Percentiles rank a stretch among this genome's conserved stretches.
Evolutionary conservation across 2,329 filamentous ascomycete genomes (phyloP).

Genomic region (Penicillium janthinellum): DNA sequence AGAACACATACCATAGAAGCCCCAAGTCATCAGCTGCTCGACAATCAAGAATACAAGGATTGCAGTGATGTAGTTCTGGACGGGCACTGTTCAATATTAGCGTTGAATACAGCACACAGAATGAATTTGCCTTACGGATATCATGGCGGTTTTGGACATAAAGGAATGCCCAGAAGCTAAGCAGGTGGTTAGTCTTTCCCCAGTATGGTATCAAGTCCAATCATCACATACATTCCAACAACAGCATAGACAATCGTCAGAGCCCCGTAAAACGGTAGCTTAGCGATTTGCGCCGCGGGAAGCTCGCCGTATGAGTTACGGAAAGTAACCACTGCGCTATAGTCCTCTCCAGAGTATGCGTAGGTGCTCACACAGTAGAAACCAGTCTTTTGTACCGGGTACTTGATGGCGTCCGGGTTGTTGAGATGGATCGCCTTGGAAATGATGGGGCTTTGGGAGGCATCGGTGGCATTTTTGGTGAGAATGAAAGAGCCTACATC

Average conservation of each 20-base stretch:
- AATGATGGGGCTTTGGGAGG: slow-evolving; percentile 71
- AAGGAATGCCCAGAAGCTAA: slow-evolving; percentile 85
- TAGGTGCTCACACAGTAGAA: slow-evolving; percentile 93
- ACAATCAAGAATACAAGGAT: slow-evolving; percentile 92
- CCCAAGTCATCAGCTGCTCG: slow-evolving; percentile 98
- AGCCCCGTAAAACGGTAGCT: slow-evolving; percentile 94
- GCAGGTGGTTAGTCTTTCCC: slow-evolving; percentile 22
- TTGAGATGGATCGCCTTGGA: slow-evolving; percentile 83
- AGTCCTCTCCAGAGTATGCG: slow-evolving; percentile 67
- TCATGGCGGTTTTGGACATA: slow-evolving; percentile 94
- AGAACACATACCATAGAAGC: slow-evolving; percentile 73
- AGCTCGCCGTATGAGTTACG: slow-evolving; percentile 96
- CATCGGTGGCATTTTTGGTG: slow-evolving; percentile 70
- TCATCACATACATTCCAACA: slow-evolving; percentile 63
- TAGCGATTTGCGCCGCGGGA: slow-evolving; percentile 91
- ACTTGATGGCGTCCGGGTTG: slow-evolving; percentile 70
- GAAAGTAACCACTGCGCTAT: slow-evolving; percentile 83
- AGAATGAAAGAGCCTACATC: slow-evolving; percentile 84
- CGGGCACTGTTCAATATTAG: slow-evolving; percentile 66
- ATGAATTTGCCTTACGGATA: slow-evolving; percentile 62
- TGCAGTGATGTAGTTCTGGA: slow-evolving; percentile 98
- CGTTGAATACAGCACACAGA: not conserved
- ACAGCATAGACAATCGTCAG: slow-evolving; percentile 92
- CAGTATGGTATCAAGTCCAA: not conserved
- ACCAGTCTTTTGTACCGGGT: slow-evolving; percentile 83